These are phyloP conservation scores for Cudoniella acicularis DNA, from an alignment of 495 filamentous ascomycete genomes.

Conservation along the genomic window DNA sequence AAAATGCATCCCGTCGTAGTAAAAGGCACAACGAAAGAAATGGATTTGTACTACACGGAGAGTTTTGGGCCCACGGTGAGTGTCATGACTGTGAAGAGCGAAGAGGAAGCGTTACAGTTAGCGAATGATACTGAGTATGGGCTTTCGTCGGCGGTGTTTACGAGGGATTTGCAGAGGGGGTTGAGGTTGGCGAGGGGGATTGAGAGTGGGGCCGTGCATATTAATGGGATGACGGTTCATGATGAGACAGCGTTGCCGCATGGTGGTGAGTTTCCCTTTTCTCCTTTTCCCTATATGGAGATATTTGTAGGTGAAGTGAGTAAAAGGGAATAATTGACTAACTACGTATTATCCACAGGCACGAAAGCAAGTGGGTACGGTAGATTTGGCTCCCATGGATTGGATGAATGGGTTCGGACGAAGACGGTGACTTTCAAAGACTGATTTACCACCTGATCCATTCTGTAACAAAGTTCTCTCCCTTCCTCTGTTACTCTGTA, in stretches of 20 bases:
- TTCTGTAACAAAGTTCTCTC: too few relatives aligned
- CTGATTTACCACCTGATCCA: too few relatives aligned
- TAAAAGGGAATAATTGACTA: not conserved
- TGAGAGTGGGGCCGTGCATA: conserved; percentile 82
- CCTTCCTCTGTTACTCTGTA: too few relatives aligned
- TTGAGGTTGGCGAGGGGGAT: conserved; percentile 72
- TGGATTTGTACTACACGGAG: conserved; percentile 81
- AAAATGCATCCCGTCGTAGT: conserved; percentile 72
- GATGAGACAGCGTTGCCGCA: conserved; percentile 78
- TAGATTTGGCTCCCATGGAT: conserved; percentile 45
- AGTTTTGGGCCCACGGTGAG: conserved; percentile 77
- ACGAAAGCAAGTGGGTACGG: conserved; percentile 84
- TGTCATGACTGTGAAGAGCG: conserved; percentile 49
- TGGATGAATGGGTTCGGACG: conserved; percentile 75
- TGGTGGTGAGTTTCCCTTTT: conserved; percentile 44
- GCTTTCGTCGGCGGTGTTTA: conserved; percentile 83
- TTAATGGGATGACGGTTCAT: conserved; percentile 81
- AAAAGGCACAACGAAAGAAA: conserved; percentile 64
- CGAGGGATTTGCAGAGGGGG: conserved; percentile 68
- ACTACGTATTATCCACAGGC: conserved; percentile 30
- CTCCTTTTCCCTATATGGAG: not conserved
- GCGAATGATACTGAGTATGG: conserved; percentile 85
- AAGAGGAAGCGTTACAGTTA: conserved; percentile 69
- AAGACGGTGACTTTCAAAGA: conserved; percentile 74
- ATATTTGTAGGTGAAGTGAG: not conserved